Conservation (phyloP, 371 early-diverging fungal genomes). For the Quaeritorhiza haematococci region DNA sequence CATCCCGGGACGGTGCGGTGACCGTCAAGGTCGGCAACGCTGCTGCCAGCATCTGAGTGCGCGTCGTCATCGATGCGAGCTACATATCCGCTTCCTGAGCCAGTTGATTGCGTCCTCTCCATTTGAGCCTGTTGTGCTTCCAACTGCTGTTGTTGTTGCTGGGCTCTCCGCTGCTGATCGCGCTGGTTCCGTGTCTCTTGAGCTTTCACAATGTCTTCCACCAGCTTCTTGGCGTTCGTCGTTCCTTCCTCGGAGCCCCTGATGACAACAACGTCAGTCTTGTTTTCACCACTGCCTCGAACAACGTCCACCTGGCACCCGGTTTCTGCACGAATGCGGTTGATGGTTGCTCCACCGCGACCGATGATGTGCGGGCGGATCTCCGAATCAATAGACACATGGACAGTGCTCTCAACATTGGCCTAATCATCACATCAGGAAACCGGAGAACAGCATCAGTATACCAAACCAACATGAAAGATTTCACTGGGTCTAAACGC, state of each 20-base stretch:
- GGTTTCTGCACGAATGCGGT: conserved; percentile 61
- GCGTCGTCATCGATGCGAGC: too few species aligned
- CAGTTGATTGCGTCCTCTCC: too few species aligned
- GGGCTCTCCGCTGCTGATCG: conserved; percentile 1
- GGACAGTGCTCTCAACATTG: conserved; percentile 13
- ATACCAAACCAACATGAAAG: not conserved
- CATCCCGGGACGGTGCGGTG: too few species aligned
- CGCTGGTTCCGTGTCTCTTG: conserved; percentile 36
- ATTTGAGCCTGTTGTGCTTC: not conserved
- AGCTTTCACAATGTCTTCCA: conserved; percentile 61
- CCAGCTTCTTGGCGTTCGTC: conserved; percentile 56
- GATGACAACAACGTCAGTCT: conserved; percentile 59
- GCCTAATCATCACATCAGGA: conserved; percentile 9
- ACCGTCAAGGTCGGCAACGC: too few species aligned
- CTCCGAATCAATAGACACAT: conserved; percentile 23
- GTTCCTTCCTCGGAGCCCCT: conserved; percentile 76
- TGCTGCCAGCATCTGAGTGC: too few species aligned
- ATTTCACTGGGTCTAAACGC: not conserved
- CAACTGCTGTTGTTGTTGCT: not conserved
- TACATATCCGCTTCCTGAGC: too few species aligned
- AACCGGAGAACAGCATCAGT: not conserved
- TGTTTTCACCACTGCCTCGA: conserved; percentile 19
- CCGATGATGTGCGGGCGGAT: conserved; percentile 72
- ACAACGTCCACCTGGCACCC: conserved; percentile 49
- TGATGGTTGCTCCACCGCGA: conserved; percentile 61